Base-by-base conservation (phyloP, 805 yeast genomes). In the Monosporozyma aerobia region DNA sequence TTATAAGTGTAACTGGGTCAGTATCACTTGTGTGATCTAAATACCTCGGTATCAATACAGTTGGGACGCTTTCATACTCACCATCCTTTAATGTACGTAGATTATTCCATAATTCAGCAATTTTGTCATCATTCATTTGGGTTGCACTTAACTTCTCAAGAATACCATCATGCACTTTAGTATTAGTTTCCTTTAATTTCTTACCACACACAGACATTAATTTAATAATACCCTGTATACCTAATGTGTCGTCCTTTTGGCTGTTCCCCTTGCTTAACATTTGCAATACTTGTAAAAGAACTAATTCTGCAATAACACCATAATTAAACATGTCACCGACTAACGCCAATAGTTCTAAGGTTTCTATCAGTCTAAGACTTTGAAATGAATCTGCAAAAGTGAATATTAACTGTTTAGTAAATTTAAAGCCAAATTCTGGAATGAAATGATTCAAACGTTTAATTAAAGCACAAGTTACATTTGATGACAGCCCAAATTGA, bases 351-450 rank as follows among this genome's bases (percentile, higher is more conserved):
- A 22, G n/a, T 19, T 33, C 43, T 2, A 19, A 10, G 5, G 39
- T 44, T 23, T 49, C 51, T 22, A 35, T 10, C 13, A 22, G 7
- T 33, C 47, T 49, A 9, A 16, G 19, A 16, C n/a, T 14, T 30
- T 44, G 70, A 64, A 72, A 83, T 0, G 76, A 76, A 56, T 75
- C 73, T 46, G 82, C 75, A 67, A 87, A 87, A 53, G 76, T 81
- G 3, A 81, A 59, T 1, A 85, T 70, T 29, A 83, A 65, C 54
- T 94, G 72, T 8, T 74, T 61, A 0, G 76, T 63, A 33, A 86
- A 56, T 4, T 83, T 63, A 52, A 77, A 77, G 2, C 95, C 96
- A 16, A 87, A 68, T 37, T 77, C 77, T 0, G 95, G 94, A 3
- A 87, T 64, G 57, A 41, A 43, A 3, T 22, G 13, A 30, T n/a